phyloP scores from a whole-genome alignment of 2,329 filamentous ascomycete genomes.

The Paraphoma chrysanthemicola region DNA sequence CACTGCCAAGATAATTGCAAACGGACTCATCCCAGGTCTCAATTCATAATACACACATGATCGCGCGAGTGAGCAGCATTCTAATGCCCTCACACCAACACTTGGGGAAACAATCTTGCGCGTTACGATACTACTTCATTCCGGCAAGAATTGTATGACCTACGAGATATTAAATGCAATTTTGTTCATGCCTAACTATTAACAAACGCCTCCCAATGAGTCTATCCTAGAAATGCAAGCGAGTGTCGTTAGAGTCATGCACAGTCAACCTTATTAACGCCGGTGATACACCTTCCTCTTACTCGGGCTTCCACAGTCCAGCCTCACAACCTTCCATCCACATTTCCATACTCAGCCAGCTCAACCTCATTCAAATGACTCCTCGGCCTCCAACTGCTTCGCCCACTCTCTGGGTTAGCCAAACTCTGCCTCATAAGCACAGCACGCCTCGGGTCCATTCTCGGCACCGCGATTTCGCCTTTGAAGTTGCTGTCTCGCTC shows the following conservation, averaged over 20 bases:
- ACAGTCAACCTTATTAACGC: neutral
- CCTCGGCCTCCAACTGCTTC: slow-evolving; percentile 34
- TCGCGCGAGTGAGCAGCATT: too few relatives aligned
- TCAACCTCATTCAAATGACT: slow-evolving; percentile 40
- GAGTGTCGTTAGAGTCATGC: neutral
- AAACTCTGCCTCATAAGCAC: slow-evolving; percentile 31
- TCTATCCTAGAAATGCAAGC: neutral
- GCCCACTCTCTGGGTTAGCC: slow-evolving; percentile 25
- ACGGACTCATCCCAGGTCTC: too few relatives aligned
- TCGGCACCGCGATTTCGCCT: slow-evolving; percentile 7
- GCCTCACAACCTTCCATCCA: slow-evolving; percentile 18
- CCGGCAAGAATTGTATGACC: too few relatives aligned
- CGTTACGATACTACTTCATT: too few relatives aligned
- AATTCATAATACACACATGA: too few relatives aligned
- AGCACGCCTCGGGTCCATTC: slow-evolving; percentile 24
- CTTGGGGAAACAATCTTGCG: too few relatives aligned
- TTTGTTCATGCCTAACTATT: neutral
- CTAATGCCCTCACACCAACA: too few relatives aligned
- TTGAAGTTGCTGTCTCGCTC: slow-evolving; percentile 16
- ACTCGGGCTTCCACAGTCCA: too few relatives aligned
- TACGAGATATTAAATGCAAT: neutral
- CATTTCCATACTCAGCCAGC: slow-evolving; percentile 34
- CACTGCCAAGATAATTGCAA: too few relatives aligned
- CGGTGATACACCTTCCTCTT: neutral
- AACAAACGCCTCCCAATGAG: neutral